phyloP scores from a whole-genome alignment of 306 rosid genomes.

The Trichosanthes truncata region DNA sequence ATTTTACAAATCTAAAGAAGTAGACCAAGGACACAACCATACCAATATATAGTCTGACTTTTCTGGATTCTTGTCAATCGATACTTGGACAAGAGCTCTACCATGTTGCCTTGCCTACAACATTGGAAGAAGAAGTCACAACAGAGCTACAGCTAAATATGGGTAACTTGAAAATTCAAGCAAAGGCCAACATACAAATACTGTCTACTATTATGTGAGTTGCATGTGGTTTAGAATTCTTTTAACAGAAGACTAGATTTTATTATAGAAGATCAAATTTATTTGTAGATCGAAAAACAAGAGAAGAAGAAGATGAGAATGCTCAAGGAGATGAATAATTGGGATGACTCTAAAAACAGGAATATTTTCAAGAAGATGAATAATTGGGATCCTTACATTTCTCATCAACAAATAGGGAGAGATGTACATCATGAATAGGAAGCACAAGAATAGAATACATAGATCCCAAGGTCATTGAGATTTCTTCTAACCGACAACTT shows the following conservation, averaged over 20 bases:
- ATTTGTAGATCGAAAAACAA: neutral
- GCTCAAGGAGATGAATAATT: neutral
- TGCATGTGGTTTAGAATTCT: neutral
- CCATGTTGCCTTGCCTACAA: slow-evolving; percentile 77
- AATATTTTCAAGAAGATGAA: neutral
- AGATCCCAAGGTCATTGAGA: neutral
- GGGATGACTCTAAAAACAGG: neutral
- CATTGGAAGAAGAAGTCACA: slow-evolving; percentile 10
- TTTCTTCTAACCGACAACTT: neutral
- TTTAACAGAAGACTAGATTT: neutral
- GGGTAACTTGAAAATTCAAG: neutral
- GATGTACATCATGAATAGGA: neutral
- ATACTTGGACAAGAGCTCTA: slow-evolving; percentile 68
- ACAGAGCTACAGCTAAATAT: slow-evolving; percentile 2
- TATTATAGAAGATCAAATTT: neutral
- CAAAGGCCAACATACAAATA: neutral
- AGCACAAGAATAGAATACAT: neutral
- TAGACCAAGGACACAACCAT: slow-evolving; percentile 15
- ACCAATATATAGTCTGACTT: slow-evolving; percentile 85
- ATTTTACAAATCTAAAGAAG: neutral
- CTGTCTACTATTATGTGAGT: neutral
- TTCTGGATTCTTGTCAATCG: slow-evolving; percentile 43
- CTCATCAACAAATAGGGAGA: neutral
- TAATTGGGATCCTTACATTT: neutral
- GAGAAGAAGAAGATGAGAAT: neutral